These are phyloP conservation scores for Scheffersomyces stambukii DNA, from an alignment of 1,139 yeast species.

Conservation along the genomic window DNA sequence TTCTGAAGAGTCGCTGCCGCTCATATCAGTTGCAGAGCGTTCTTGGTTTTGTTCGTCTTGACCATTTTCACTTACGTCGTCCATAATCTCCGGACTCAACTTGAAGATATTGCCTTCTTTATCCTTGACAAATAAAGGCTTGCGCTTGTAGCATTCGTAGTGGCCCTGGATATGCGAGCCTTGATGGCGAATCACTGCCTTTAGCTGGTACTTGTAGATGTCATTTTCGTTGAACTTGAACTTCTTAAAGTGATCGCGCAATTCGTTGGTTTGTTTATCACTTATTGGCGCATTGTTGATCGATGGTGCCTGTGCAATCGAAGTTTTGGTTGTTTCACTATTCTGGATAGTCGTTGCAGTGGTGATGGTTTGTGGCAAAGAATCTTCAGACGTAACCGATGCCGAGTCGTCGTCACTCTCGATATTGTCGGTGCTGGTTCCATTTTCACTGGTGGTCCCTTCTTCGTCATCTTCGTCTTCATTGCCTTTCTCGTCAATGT, in stretches of 20 bases:
- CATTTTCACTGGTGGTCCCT: constrained; percentile 15
- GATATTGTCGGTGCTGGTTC: constrained; percentile 11
- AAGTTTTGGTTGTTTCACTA: constrained; percentile 5
- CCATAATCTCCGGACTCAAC: constrained; percentile 43
- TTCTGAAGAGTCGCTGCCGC: neutral
- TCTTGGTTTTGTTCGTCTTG: constrained; percentile 4
- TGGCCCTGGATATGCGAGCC: constrained; percentile 93
- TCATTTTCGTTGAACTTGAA: constrained; percentile 45
- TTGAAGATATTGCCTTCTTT: constrained; percentile 44
- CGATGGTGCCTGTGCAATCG: constrained; percentile 10
- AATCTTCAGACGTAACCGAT: constrained; percentile 10
- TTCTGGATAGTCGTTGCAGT: constrained; percentile 8
- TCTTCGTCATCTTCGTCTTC: constrained; percentile 23
- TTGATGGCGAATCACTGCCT: constrained; percentile 75
- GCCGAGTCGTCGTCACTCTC: constrained; percentile 17
- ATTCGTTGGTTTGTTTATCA: constrained; percentile 34
- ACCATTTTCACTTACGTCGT: constrained; percentile 19
- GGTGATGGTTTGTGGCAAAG: constrained; percentile 10
- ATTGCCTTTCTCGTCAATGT: constrained; percentile 38
- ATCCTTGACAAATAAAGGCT: constrained; percentile 58
- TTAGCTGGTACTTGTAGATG: constrained; percentile 52
- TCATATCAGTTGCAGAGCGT: neutral
- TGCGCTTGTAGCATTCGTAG: constrained; percentile 73
- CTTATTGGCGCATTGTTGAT: constrained; percentile 37
- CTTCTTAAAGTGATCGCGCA: constrained; percentile 34